Evolutionary conservation across 495 filamentous ascomycete species (phyloP), one percentile per base, ranked within the genome.

Genomic region (Hyaloscypha bicolor): DNA sequence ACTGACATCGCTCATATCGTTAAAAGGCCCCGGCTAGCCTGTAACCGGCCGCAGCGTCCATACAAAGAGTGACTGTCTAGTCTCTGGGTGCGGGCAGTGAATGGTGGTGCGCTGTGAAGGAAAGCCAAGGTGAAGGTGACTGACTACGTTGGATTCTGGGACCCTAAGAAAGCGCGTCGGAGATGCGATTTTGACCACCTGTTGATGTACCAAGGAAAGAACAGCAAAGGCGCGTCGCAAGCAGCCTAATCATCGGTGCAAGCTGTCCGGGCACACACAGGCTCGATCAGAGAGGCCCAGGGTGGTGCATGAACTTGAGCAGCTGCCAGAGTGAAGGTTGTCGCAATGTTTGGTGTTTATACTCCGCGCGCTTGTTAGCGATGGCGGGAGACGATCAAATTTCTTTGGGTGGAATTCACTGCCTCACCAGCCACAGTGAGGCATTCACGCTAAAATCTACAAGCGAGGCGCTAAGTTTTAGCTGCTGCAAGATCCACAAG

Each of bases 1-100:
- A 61, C 22, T 62, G 70, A 72, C 70, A 72, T 72, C 35, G 62
- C 70, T 72, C 63, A 68, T 72, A 53, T 37, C 57, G n/a, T 39
- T 39, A 55, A 63, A 63, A 64, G 62, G 60, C 35, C 16, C 30
- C 31, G 42, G 42, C 42, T 66, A 70, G 68, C 68, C 68, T 63
- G 63, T 55, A 53, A 56, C 25, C 48, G 63, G 48, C 59, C 35
- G 62, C 55, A 56, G 14, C 55, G 29, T 51, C 62, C 67, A 69
- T 64, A 60, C 57, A 60, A 45, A 58, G 42, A 64, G 32, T 35
- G 42, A 56, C 56, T 2, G 35, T 6, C 32, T 48, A n/a, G 16
- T 14, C 14, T 48, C 32, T 48, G 31, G 16, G 4, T 3, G 11
- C n/a, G 60, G 32, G 35, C 16, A 14, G 29, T 16, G 59, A 14